Evolutionary conservation across 441 rosid genomes (phyloP).

Genomic region (Cnidoscolus chayamansa): DNA sequence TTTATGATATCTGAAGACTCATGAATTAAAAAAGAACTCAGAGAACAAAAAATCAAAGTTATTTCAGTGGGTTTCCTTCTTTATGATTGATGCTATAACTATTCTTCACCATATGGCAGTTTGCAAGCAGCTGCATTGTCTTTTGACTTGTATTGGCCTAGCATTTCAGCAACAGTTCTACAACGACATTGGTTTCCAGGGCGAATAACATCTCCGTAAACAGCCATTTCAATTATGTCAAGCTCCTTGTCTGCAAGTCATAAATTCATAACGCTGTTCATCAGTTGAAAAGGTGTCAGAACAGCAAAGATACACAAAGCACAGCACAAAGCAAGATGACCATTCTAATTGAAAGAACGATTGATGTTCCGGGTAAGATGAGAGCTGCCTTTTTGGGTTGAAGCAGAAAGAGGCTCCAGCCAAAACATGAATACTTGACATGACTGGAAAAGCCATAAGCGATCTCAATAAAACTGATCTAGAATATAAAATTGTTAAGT

Average conservation of each 20-base stretch:
- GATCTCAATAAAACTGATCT: no score
- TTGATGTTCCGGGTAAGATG: neutral
- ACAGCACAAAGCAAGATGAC: neutral
- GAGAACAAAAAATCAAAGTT: neutral
- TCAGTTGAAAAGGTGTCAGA: neutral
- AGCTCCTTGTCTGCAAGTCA: slow-evolving; percentile 67
- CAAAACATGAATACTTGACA: neutral
- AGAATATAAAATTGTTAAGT: no score
- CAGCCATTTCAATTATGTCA: slow-evolving; percentile 88
- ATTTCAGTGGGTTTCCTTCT: neutral
- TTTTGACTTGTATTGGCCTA: slow-evolving; percentile 68
- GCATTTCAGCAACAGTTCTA: slow-evolving; percentile 74
- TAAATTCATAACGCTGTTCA: neutral
- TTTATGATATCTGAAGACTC: neutral
- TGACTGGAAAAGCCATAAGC: neutral
- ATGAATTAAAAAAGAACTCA: neutral
- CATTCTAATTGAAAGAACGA: neutral
- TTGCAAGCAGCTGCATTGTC: slow-evolving; percentile 58
- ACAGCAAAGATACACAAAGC: neutral
- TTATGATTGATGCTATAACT: slow-evolving; percentile 8
- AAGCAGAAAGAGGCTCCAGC: neutral
- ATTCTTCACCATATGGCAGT: slow-evolving; percentile 44
- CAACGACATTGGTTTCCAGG: slow-evolving; percentile 85
- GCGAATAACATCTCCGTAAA: slow-evolving; percentile 76
- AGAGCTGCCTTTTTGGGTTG: neutral